Base-by-base conservation (phyloP, 73 alveolate genomes). In the Paramecium tetraurelia region DNA sequence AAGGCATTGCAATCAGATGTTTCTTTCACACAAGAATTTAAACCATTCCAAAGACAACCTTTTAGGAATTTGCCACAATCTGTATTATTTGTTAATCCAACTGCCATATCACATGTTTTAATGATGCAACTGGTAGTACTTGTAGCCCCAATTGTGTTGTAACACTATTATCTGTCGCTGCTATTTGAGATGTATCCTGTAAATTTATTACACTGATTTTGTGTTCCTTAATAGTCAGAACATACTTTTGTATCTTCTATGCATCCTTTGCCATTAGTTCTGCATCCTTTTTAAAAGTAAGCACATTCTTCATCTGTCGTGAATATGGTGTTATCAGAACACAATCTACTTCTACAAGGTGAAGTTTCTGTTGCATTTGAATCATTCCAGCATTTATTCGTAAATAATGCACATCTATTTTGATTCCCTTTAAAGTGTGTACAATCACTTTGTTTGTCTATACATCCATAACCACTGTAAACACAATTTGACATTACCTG, bases 11-110 rank as follows among this genome's bases (percentile, higher is more conserved):
- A 53, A 16, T 53, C 69, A 27, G 84, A 27, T 2, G 20, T 63
- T 9, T 31, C 46, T 12, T 63, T 33, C 29, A 63, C 84, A 63
- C 84, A 72, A 35, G 58, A 31, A 12, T 21, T 24, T 9, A 20
- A 38, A 21, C 90, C 90, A 80, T 80, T 48, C 29, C 41, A 31
- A 4, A 80, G n/a, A 14, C 90, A 80, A 3, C 90, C 90, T 80
- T 40, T 43, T 16, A 80, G 24, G 31, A 80, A 80, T 21, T 22
- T 43, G 3, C 16, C 40, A 41, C 90, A 80, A 44, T 80, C 90
- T 18, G 53, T 20, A 80, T 72, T 58, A 29, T 33, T 35, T 1
- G 86, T 72, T 21, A 40, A 35, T 72, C 59, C 72, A 80, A 5
- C 24, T n/a, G 57, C 59, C 20, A 12, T 33, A 6, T 36, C 57